Conservation (phyloP, 2,329 filamentous ascomycete species). For the Aspergillus pseudotamarii region DNA sequence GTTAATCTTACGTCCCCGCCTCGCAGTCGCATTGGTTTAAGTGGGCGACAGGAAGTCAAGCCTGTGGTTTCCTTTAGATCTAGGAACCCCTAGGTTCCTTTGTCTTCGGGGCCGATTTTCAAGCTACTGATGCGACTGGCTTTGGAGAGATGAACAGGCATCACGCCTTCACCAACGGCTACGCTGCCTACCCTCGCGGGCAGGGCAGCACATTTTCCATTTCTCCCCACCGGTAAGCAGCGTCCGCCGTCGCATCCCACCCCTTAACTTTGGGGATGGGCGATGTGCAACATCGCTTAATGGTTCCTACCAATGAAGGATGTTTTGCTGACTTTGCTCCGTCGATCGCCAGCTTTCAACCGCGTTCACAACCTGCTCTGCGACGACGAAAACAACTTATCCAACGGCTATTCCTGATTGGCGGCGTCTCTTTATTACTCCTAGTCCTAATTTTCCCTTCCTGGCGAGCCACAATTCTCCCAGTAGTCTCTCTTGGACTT, state of each 20-base stretch:
- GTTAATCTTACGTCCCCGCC: not conserved
- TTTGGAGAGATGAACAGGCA: slow-evolving; percentile 79
- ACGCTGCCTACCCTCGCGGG: slow-evolving; percentile 68
- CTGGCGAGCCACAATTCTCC: slow-evolving; percentile 64
- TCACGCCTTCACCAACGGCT: slow-evolving; percentile 80
- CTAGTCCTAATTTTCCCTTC: slow-evolving; percentile 76
- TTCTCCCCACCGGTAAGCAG: slow-evolving; percentile 78
- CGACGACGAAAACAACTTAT: slow-evolving; percentile 75
- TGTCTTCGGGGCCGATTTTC: slow-evolving; percentile 8
- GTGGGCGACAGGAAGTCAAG: slow-evolving; percentile 9
- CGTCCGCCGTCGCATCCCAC: not conserved
- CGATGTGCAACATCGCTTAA: not conserved
- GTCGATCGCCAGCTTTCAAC: slow-evolving; percentile 69
- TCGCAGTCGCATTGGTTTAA: slow-evolving; percentile 11
- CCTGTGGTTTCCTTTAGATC: slow-evolving; percentile 18
- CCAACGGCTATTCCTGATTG: slow-evolving; percentile 63
- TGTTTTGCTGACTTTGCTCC: not conserved
- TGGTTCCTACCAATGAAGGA: not conserved
- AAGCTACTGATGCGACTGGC: slow-evolving; percentile 36
- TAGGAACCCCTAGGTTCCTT: slow-evolving; percentile 8
- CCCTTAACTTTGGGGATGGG: not conserved
- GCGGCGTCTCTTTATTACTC: slow-evolving; percentile 60
- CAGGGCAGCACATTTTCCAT: slow-evolving; percentile 77
- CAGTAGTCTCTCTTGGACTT: slow-evolving; percentile 69
- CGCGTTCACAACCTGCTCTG: slow-evolving; percentile 72